Percentiles rank a stretch among this genome's conserved stretches.
phyloP scores from a whole-genome alignment of 495 filamentous ascomycete species.

The Penicillium mononematosum region DNA sequence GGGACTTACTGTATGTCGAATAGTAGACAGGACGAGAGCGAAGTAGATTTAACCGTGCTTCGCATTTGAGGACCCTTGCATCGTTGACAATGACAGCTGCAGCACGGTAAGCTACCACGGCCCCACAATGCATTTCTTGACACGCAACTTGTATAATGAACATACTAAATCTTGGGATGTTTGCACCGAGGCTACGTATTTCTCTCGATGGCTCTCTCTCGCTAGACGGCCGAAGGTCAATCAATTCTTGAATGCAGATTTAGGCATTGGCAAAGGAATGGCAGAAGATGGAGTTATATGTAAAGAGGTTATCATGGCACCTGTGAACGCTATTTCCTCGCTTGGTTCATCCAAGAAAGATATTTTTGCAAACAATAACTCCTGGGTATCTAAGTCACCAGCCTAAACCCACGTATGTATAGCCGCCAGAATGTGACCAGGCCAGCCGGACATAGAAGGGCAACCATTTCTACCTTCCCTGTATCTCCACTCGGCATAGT shows the following conservation, averaged over 20 bases:
- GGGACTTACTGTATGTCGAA: background rate
- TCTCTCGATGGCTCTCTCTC: background rate
- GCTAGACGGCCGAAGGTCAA: background rate
- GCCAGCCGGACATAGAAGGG: conserved; percentile 10
- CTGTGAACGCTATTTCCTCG: background rate
- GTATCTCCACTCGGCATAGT: background rate
- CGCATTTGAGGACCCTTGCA: conserved; percentile 1
- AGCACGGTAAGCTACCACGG: conserved; percentile 4
- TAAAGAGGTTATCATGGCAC: background rate
- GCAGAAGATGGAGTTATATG: background rate
- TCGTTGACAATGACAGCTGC: conserved; percentile 5
- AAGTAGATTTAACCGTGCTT: conserved; percentile 1
- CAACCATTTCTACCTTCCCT: background rate
- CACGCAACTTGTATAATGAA: background rate
- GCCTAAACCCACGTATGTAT: conserved; percentile 5
- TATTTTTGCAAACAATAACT: conserved; percentile 16
- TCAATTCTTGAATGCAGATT: background rate
- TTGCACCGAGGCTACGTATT: background rate
- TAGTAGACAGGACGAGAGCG: background rate
- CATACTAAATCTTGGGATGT: background rate
- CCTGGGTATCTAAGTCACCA: conserved; percentile 25
- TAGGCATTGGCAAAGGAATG: background rate
- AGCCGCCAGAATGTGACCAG: conserved; percentile 15
- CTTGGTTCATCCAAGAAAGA: background rate
- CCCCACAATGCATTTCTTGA: conserved; percentile 5